Base-by-base conservation (phyloP, 208 protist species). In the Crithidia fasciculata region DNA sequence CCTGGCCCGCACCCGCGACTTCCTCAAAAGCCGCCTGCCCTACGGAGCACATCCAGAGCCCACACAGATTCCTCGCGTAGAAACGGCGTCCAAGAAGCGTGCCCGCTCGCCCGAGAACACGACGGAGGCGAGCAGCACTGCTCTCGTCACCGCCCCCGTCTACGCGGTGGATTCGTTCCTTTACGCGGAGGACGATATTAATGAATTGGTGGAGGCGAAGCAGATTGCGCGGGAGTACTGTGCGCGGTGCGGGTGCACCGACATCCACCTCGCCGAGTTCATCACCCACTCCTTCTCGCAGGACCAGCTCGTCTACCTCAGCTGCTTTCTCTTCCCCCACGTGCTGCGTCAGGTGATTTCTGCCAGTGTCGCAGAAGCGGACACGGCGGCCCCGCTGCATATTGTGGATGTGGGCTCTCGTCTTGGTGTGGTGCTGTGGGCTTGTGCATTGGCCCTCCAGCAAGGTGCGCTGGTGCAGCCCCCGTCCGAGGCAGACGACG, bases 221-320 rank as follows among this genome's bases (percentile, higher is more conserved):
- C 54, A 67, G 41, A 49, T 96, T 36, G 56, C 78, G 5, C 82
- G 89, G n/a, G 70, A 90, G 53, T 96, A 94, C 77, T 96, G 91
- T 75, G 39, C 58, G 19, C 39, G 56, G 13, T 96, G 91, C 78
- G 89, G 91, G 2, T 79, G 82, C 39, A 82, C 73, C 5, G 74
- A 88, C 15, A 78, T 94, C 70, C 87, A 72, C 5, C 66, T 88
- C 10, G 60, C 78, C 12, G 83, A 92, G 18, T 96, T 91, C 54
- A 93, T 96, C 60, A 93, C 91, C 18, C 91, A 96, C 78, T 93
- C 87, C 76, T 92, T 96, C 68, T 90, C 88, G 6, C 76, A 86
- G 55, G 87, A 96, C 37, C 88, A 96, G 68, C 80, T 96, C 13
- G 36, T 94, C 9, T 96, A 85, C 76, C 58, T 96, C 13, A 86